Percentiles rank a stretch among this genome's conserved stretches.
These are phyloP conservation scores for Komagataella ulmi DNA, from an alignment of 805 yeast genomes.

Conservation along the genomic window DNA sequence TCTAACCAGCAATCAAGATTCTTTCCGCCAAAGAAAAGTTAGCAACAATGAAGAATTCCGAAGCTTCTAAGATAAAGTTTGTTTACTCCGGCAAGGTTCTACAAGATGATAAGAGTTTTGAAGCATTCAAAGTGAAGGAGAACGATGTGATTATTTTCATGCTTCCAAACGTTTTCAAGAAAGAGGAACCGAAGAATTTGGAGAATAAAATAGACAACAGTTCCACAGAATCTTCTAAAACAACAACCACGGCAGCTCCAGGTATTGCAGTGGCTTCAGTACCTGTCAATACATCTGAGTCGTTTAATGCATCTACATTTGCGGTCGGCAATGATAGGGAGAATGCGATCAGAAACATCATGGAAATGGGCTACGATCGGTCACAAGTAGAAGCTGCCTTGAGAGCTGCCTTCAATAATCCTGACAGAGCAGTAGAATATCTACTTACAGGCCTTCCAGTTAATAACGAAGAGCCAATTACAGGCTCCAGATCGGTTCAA, in stretches of 20 bases:
- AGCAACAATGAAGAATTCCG: slow-evolving; percentile 43
- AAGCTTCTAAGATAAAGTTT: background rate
- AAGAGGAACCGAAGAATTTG: slow-evolving; percentile 13
- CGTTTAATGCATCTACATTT: slow-evolving; percentile 36
- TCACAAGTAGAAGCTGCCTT: slow-evolving; percentile 80
- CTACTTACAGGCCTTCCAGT: slow-evolving; percentile 84
- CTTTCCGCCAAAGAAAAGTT: slow-evolving; percentile 60
- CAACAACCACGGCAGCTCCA: slow-evolving; percentile 15
- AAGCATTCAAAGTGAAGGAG: slow-evolving; percentile 62
- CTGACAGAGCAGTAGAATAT: slow-evolving; percentile 96
- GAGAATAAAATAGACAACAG: slow-evolving; percentile 12
- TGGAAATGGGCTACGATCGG: slow-evolving; percentile 94
- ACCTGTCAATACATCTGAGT: slow-evolving; percentile 7
- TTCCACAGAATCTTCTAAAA: slow-evolving; percentile 18
- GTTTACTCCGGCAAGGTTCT: slow-evolving; percentile 49
- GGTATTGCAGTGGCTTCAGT: slow-evolving; percentile 11
- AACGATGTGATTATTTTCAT: slow-evolving; percentile 86
- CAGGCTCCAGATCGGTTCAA: slow-evolving; percentile 10
- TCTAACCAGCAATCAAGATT: slow-evolving; percentile 21
- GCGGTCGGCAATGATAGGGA: slow-evolving; percentile 73
- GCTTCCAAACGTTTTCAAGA: slow-evolving; percentile 46
- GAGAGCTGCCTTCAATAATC: slow-evolving; percentile 92
- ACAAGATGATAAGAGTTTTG: slow-evolving; percentile 68
- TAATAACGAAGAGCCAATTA: slow-evolving; percentile 13
- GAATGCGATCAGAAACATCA: slow-evolving; percentile 64